Conservation (phyloP, 257 asterid genomes). For the Misopates orontium region DNA sequence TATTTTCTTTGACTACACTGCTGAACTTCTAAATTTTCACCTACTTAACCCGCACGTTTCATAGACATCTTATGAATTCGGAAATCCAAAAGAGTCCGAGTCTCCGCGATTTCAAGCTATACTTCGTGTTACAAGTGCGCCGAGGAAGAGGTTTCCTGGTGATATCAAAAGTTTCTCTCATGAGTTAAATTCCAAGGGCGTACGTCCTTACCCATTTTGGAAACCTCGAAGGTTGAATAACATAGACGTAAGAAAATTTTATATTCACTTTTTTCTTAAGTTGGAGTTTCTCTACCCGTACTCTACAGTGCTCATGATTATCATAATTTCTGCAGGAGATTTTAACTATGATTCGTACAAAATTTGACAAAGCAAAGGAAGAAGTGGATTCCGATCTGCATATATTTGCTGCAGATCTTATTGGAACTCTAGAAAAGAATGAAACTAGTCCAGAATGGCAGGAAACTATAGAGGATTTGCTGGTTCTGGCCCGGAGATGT, state of each 20-base stretch:
- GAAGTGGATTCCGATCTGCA: conserved; percentile 97
- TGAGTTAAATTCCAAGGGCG: conserved; percentile 96
- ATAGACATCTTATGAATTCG: conserved; percentile 86
- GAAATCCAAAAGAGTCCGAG: conserved; percentile 94
- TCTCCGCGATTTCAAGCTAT: conserved; percentile 99
- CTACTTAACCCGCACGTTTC: conserved; percentile 24
- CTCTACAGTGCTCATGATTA: conserved; percentile 27
- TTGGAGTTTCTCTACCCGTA: conserved; percentile 17
- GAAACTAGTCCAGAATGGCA: conserved; percentile 94
- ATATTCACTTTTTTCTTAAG: conserved; percentile 20
- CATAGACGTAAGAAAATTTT: conserved; percentile 67
- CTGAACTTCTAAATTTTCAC: conserved; percentile 17
- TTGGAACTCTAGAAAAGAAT: conserved; percentile 89
- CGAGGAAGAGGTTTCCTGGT: conserved; percentile 94
- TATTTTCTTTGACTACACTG: conserved; percentile 27
- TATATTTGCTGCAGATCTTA: conserved; percentile 90
- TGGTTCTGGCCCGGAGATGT: conserved; percentile 88
- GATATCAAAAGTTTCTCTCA: conserved; percentile 98
- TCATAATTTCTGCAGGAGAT: conserved; percentile 68
- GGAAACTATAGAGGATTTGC: conserved; percentile 94
- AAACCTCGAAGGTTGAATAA: conserved; percentile 87
- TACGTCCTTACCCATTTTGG: conserved; percentile 98
- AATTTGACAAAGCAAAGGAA: conserved; percentile 98
- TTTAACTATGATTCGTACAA: conserved; percentile 78
- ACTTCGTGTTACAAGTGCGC: conserved; percentile 96